Conservation (phyloP, 2,329 filamentous ascomycete genomes). For the Arthrinium phaeospermum region DNA sequence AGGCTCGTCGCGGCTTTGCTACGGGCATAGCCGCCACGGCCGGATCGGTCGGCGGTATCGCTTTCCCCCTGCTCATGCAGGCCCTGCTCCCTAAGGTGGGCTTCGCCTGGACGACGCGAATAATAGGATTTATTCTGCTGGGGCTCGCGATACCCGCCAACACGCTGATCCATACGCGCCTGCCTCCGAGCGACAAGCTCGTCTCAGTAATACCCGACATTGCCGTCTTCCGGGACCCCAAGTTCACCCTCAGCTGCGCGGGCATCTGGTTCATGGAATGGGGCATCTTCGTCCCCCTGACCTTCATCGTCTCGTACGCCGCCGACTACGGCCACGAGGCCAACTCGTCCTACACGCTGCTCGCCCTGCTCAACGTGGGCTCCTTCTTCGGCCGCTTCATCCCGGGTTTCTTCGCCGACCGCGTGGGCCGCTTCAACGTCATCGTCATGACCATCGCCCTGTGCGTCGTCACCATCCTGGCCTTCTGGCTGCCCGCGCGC, state of each 20-base stretch:
- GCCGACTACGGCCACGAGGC: constrained; percentile 25
- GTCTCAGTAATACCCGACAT: constrained; percentile 43
- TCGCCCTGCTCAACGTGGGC: constrained; percentile 72
- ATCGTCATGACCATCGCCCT: constrained; percentile 62
- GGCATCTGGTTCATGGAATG: constrained; percentile 54
- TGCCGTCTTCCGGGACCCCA: constrained; percentile 45
- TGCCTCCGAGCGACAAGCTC: constrained; percentile 39
- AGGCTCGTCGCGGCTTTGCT: constrained; percentile 32
- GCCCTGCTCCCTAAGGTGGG: constrained; percentile 37
- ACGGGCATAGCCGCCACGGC: constrained; percentile 34
- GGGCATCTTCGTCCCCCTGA: constrained; percentile 53
- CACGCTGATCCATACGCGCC: constrained; percentile 39
- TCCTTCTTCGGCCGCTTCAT: constrained; percentile 69
- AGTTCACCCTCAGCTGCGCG: constrained; percentile 48
- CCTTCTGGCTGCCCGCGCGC: constrained; percentile 65
- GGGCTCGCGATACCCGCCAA: constrained; percentile 35
- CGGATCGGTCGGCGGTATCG: constrained; percentile 36
- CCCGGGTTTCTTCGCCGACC: constrained; percentile 70
- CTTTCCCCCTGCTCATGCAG: constrained; percentile 42
- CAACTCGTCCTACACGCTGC: constrained; percentile 41
- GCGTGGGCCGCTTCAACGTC: constrained; percentile 70
- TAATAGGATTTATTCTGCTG: constrained; percentile 38
- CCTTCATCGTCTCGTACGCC: constrained; percentile 53
- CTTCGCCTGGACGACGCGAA: constrained; percentile 42
- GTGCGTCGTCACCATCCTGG: constrained; percentile 51